These are phyloP conservation scores for Peterozyma toletana DNA, from an alignment of 805 yeast genomes.

Conservation along the genomic window DNA sequence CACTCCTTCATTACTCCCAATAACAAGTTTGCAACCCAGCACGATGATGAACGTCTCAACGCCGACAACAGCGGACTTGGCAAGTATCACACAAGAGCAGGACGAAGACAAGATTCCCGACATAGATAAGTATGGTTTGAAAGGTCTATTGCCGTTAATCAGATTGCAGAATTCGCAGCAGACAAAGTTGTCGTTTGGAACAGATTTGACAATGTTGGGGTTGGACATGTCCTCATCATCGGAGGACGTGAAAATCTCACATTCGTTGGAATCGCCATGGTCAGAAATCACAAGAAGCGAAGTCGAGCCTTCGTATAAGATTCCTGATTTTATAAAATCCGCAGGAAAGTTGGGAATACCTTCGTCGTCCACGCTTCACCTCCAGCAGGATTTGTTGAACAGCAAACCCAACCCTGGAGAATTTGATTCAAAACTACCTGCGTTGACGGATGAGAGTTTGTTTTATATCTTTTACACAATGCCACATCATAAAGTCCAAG, in stretches of 20 bases:
- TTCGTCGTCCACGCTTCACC: too few species aligned
- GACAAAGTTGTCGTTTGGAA: slow-evolving; percentile 65
- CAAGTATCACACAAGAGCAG: background rate
- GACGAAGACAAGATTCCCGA: slow-evolving; percentile 25
- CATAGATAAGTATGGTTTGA: slow-evolving; percentile 60
- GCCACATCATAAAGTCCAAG: slow-evolving; percentile 91
- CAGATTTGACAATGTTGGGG: slow-evolving; percentile 63
- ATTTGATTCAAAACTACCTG: slow-evolving; percentile 37
- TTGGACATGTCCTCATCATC: slow-evolving; percentile 43
- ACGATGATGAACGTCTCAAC: background rate
- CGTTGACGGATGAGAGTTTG: slow-evolving; percentile 84
- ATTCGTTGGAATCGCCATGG: slow-evolving; percentile 89
- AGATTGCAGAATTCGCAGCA: slow-evolving; percentile 58
- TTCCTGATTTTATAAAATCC: slow-evolving; percentile 49
- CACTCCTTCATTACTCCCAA: too few species aligned
- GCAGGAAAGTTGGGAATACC: slow-evolving; percentile 12
- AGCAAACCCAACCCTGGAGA: slow-evolving; percentile 19
- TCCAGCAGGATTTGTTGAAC: slow-evolving; percentile 17
- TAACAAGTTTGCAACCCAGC: too few species aligned
- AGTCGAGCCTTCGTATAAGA: slow-evolving; percentile 74
- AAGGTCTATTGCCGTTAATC: slow-evolving; percentile 53
- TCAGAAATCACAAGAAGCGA: slow-evolving; percentile 83
- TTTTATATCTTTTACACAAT: slow-evolving; percentile 90
- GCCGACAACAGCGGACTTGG: background rate
- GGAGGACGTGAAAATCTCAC: slow-evolving; percentile 37